Conservation (phyloP, 768 basidiomycete species). For the Lepiota brunneoincarnata region DNA sequence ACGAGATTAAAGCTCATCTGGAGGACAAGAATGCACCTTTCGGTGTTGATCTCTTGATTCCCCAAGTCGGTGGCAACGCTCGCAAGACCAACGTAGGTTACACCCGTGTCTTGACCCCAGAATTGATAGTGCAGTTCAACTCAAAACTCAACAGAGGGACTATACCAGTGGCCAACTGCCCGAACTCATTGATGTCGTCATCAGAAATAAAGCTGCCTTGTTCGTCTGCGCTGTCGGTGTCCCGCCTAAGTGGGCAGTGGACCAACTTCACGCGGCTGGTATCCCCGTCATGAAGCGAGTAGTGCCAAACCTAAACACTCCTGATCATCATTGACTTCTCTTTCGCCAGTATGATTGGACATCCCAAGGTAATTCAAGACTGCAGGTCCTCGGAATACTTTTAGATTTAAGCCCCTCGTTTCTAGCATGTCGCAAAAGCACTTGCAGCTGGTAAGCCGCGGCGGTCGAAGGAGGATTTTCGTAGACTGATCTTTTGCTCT, state of each 20-base stretch:
- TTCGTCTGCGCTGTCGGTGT: conserved; percentile 87
- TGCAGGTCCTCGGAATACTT: not conserved
- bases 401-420: conserved; percentile 4
- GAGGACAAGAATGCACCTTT: conserved; percentile 76
- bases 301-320: not conserved
- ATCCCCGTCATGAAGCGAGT: conserved; percentile 86
- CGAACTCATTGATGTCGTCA: conserved; percentile 77
- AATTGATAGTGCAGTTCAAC: not conserved
- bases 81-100: conserved; percentile 69
- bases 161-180: conserved; percentile 79
- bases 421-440: conserved; percentile 70
- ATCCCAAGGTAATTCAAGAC: conserved; percentile 60
- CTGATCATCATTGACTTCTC: conserved; percentile 1
- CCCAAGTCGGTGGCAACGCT: conserved; percentile 79
- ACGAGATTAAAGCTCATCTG: conserved; percentile 71
- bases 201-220: conserved; percentile 65
- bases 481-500: not conserved
- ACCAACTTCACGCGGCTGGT: conserved; percentile 74
- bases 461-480: not conserved
- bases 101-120: conserved; percentile 8
- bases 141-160: conserved; percentile 40
- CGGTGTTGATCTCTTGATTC: conserved; percentile 81
- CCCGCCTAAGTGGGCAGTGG: conserved; percentile 79
- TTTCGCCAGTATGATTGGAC: conserved; percentile 69
- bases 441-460: conserved; percentile 56